Base-by-base conservation (phyloP, 2,329 filamentous ascomycete genomes). In the Septoria petroselini region DNA sequence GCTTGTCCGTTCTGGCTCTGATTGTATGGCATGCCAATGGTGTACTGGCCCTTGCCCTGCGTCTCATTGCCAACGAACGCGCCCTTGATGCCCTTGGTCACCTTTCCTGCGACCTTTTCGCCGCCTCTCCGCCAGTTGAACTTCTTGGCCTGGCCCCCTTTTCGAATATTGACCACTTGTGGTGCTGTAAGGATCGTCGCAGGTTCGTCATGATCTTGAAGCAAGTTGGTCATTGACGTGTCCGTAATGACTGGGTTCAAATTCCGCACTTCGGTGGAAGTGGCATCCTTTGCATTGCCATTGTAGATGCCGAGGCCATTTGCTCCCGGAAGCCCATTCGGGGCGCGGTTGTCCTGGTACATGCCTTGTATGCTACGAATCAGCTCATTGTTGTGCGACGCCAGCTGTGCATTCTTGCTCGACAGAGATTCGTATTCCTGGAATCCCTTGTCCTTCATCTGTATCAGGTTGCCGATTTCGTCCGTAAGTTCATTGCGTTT, bases 61-160 rank as follows among this genome's bases (percentile, higher is more conserved):
- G 51, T 50, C 37, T 59, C 53, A 11, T 63, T 62, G 42, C 71
- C 71, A 58, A 84, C 85, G 52, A 96, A 94, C 4, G 91, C 91
- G 47, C 90, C 88, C 70, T 95, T 95, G 68, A 97, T 83, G 44
- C 91, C 90, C 74, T 96, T 96, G 54, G 87, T 86, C 43, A 97
- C 87, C 65, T 91, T 91, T 70, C 96, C 95, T 21, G 91, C 91
- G 62, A 97, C 85, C 48, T 88, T 91, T 71, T 95, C 91, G 31
- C 88, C 88, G 31, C 90, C 90, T 75, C 94, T 95, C 78, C 96
- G 95, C 91, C 93, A 97, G 73, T 95, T 95, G 73, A 96, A 96
- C 69, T 96, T 97, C 74, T 90, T 95, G 46, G 86, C 83, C 66
- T 95, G 90, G 12, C 41, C 55, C 19, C 87, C 90, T 73, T 96